Conservation (phyloP, 768 basidiomycete genomes). For the Leccinum rimulosum region DNA sequence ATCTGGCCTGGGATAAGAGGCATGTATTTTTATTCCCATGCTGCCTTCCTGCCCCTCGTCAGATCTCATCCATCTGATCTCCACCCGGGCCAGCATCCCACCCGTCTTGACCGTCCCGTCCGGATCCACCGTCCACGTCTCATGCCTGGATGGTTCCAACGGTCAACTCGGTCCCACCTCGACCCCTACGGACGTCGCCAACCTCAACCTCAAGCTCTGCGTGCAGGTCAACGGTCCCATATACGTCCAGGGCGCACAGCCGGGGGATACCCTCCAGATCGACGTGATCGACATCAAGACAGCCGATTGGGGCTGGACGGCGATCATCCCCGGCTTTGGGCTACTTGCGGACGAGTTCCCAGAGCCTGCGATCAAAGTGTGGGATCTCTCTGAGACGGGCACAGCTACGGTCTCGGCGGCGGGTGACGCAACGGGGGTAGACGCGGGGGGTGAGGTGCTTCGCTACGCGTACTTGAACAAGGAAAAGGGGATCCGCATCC, state of each 20-base stretch:
- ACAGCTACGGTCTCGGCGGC: too few species aligned
- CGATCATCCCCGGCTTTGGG: slow-evolving; percentile 56
- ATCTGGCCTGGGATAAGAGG: slow-evolving; percentile 64
- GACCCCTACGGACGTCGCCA: slow-evolving; percentile 34
- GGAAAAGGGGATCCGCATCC: slow-evolving; percentile 46
- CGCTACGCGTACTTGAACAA: slow-evolving; percentile 51
- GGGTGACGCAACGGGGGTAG: too few species aligned
- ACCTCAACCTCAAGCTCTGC: slow-evolving; percentile 46
- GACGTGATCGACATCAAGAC: slow-evolving; percentile 53
- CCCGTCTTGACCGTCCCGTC: slow-evolving; percentile 50
- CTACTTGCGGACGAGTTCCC: slow-evolving; percentile 54
- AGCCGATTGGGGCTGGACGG: slow-evolving; percentile 65
- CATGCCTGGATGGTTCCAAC: slow-evolving; percentile 64
- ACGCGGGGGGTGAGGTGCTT: slow-evolving; percentile 12
- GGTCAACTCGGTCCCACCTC: slow-evolving; percentile 51
- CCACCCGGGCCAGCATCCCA: slow-evolving; percentile 39
- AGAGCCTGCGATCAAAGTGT: slow-evolving; percentile 52
- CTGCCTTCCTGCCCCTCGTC: neutral
- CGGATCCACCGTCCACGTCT: slow-evolving; percentile 53
- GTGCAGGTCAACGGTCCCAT: slow-evolving; percentile 63
- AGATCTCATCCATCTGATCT: neutral
- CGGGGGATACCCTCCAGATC: slow-evolving; percentile 59
- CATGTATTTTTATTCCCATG: slow-evolving; percentile 16
- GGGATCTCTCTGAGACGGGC: slow-evolving; percentile 39
- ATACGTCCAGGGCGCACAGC: slow-evolving; percentile 47